phyloP scores from a whole-genome alignment of 306 rosid species.

The Pterocarpus santalinus region DNA sequence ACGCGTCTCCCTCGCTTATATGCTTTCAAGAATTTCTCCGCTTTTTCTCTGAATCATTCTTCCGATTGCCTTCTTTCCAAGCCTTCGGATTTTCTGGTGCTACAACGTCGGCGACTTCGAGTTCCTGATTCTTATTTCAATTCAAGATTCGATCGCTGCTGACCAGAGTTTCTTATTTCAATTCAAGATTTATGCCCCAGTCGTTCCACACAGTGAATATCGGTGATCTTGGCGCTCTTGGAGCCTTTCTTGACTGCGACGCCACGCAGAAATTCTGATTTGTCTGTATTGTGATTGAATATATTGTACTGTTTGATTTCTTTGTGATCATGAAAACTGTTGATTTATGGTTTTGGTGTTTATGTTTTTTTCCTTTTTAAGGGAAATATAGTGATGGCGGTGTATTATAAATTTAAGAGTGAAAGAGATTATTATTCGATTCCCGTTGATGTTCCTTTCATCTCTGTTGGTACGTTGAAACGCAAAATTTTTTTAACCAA shows the following conservation, averaged over 20 bases:
- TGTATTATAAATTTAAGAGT: constrained; percentile 99
- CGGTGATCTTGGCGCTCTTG: neutral
- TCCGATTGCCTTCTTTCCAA: neutral
- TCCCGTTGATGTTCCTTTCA: constrained; percentile 99
- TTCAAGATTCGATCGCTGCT: too few relatives aligned
- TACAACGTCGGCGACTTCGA: neutral
- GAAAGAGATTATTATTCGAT: constrained; percentile 99
- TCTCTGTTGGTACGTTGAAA: constrained; percentile 99
- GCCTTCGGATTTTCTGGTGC: neutral
- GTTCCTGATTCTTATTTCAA: too few relatives aligned
- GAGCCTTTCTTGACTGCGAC: neutral
- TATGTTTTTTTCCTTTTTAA: constrained; percentile 23
- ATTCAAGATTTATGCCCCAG: too few relatives aligned
- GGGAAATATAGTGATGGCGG: constrained; percentile 70
- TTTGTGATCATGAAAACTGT: constrained; percentile 28
- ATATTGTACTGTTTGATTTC: constrained; percentile 81
- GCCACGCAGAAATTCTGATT: neutral
- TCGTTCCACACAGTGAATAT: neutral
- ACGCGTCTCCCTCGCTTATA: too few relatives aligned
- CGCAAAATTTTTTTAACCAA: constrained; percentile 95
- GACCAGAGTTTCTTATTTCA: too few relatives aligned
- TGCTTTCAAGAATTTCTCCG: too few relatives aligned
- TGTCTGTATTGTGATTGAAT: neutral
- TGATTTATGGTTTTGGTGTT: too few relatives aligned
- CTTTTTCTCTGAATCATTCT: neutral